Evolutionary conservation across 1,284 basidiomycete genomes (phyloP), one percentile per base, ranked within the genome.

Genomic region (Ustilago loliicola): DNA sequence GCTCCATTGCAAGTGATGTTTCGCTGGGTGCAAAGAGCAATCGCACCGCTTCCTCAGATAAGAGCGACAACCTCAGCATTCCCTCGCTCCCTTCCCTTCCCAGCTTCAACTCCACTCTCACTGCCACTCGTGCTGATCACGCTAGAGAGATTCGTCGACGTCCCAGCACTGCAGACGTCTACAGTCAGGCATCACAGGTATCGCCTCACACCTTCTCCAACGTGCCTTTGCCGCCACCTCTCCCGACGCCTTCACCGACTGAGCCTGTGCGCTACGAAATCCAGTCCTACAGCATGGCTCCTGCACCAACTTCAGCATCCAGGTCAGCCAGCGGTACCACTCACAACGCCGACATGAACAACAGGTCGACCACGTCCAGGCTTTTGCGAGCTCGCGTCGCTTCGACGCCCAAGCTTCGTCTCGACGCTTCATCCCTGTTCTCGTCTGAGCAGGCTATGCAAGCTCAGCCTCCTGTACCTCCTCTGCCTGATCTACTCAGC

Each of bases 371-470:
- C 17, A 55, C 42, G 8, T 48, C 61, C 13, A 57, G 68, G n/a
- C 42, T 53, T 9, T 36, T 80, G 56, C 62, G 78, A n/a, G 57
- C 60, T 11, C 63, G 78, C 3, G 67, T 70, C 4, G 67, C 72
- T 30, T 80, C 78, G 21, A 72, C 75, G 3, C 68, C 78, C 13
- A 80, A 78, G 58, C 55, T 80, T 32, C 69, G 77, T 3, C 58
- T 56, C 25, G 56, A 74, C 19, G 30, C 66, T 1, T 45, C 38
- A 3, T 60, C 69, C 0, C 34, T 64, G 2, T 69, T 72, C 52
- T 29, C 51, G 0, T n/a, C 56, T 3, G 61, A 72, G 30, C 54
- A 66, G 23, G 59, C 55, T 9, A 21, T 62, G 48, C 63, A 66
- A 4, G 27, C 36, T 3, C 42, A 68, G 27, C 68, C 62, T 48